Percentiles rank a stretch among this genome's conserved stretches.
Evolutionary conservation across 2,329 filamentous ascomycete species (phyloP).

Genomic region (Aspergillus quadrilineatus): DNA sequence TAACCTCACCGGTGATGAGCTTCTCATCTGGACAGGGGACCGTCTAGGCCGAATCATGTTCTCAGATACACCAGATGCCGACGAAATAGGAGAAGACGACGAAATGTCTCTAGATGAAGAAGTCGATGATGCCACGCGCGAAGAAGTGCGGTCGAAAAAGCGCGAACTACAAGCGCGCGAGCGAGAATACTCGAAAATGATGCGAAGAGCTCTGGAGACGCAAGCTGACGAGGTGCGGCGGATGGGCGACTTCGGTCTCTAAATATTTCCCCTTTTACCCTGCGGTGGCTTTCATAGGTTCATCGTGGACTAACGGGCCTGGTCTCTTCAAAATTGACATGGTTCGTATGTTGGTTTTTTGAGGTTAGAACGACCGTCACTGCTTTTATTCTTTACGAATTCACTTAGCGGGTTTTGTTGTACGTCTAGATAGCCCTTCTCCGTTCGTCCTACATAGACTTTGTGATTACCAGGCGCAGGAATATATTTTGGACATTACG

Average conservation of each 20-base stretch:
- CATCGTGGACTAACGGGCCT: neutral
- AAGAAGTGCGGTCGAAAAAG: conserved; percentile 32
- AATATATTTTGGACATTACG: neutral
- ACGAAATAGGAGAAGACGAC: conserved; percentile 40
- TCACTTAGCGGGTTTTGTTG: conserved; percentile 3
- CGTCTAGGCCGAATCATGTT: conserved; percentile 72
- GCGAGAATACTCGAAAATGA: conserved; percentile 64
- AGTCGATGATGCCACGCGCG: conserved; percentile 27
- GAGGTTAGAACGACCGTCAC: neutral
- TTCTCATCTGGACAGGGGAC: conserved; percentile 87
- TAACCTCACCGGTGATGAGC: conserved; percentile 57
- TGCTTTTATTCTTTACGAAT: neutral
- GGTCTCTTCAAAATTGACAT: neutral
- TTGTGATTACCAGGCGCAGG: neutral
- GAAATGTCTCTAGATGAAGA: conserved; percentile 30
- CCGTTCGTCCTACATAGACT: conserved; percentile 4
- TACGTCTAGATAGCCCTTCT: conserved; percentile 5
- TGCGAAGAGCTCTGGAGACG: conserved; percentile 71
- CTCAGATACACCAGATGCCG: conserved; percentile 44
- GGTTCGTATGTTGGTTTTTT: neutral
- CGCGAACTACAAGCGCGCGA: conserved; percentile 38
- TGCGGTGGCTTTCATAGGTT: neutral
- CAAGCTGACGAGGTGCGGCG: conserved; percentile 79
- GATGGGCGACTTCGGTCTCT: conserved; percentile 50
- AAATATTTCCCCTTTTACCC: neutral